These are phyloP conservation scores for Microsporum audouinii DNA, from an alignment of 2,329 filamentous ascomycete genomes.

Conservation along the genomic window DNA sequence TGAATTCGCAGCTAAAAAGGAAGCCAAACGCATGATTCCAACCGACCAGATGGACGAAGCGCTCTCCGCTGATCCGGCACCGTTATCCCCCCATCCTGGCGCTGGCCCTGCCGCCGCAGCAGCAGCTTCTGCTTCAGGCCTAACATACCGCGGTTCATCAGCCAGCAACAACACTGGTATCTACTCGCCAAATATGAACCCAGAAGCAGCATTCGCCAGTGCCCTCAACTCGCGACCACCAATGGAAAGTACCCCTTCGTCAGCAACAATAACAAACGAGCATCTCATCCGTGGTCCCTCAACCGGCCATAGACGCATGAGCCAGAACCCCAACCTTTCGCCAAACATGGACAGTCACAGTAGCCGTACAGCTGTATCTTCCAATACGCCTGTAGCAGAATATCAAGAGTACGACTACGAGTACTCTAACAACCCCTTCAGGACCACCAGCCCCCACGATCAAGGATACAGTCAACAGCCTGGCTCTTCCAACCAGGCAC, in stretches of 20 bases:
- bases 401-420: slow-evolving; percentile 10
- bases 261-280: slow-evolving; percentile 19
- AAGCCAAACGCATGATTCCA: slow-evolving; percentile 56
- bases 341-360: not conserved
- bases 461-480: not conserved
- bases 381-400: slow-evolving; percentile 10
- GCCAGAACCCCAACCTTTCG: not conserved
- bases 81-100: slow-evolving; percentile 15
- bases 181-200: slow-evolving; percentile 13
- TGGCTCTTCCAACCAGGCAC: not conserved
- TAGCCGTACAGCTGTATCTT: not conserved
- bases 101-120: slow-evolving; percentile 26
- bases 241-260: slow-evolving; percentile 22
- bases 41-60: slow-evolving; percentile 18
- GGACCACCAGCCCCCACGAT: not conserved
- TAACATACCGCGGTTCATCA: not conserved
- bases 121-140: slow-evolving; percentile 12
- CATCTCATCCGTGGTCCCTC: slow-evolving; percentile 29
- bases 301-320: slow-evolving; percentile 25
- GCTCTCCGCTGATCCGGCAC: not conserved
- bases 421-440: not conserved
- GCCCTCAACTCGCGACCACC: slow-evolving; percentile 26
- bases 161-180: not conserved
- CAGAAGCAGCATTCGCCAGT: slow-evolving; percentile 26
- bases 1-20: slow-evolving; percentile 48